Evolutionary conservation across 768 basidiomycete genomes (phyloP).

Genomic region (Neoboletus subvelutipes): DNA sequence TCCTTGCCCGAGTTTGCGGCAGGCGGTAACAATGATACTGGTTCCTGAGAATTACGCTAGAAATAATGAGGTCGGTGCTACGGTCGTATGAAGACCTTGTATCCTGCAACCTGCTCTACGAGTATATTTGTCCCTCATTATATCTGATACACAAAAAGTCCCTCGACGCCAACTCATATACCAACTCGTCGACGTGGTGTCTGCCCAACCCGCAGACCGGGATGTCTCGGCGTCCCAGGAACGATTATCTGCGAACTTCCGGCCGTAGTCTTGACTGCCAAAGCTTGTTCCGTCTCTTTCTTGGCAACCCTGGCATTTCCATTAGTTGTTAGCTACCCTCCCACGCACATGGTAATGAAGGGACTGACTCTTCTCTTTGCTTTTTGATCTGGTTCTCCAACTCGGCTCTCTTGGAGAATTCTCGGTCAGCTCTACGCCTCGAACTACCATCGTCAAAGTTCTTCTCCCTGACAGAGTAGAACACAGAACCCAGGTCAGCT

Average conservation of each 20-base stretch:
- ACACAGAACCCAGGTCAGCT: constrained; percentile 95
- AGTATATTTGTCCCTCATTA: constrained; percentile 3
- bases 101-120: not conserved
- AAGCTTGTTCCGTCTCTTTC: constrained; percentile 59
- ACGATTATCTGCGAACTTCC: constrained; percentile 69
- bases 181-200: constrained; percentile 76
- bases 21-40: constrained; percentile 3
- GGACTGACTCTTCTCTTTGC: constrained; percentile 63
- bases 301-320: constrained; percentile 50
- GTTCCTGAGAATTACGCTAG: constrained; percentile 17
- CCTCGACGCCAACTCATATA: constrained; percentile 40
- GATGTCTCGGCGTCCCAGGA: constrained; percentile 77
- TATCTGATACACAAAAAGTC: constrained; percentile 3
- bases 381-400: constrained; percentile 89
- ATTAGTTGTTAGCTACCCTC: constrained; percentile 7
- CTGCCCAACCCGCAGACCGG: constrained; percentile 64
- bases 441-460: constrained; percentile 90
- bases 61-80: not conserved
- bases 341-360: constrained; percentile 4
- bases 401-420: constrained; percentile 90
- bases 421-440: constrained; percentile 75
- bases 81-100: not conserved
- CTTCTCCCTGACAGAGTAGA: constrained; percentile 98
- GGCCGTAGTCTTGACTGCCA: constrained; percentile 52
- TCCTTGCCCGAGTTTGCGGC: not conserved